Conservation (phyloP, 495 filamentous ascomycete species). For the Emericellopsis terricola region DNA sequence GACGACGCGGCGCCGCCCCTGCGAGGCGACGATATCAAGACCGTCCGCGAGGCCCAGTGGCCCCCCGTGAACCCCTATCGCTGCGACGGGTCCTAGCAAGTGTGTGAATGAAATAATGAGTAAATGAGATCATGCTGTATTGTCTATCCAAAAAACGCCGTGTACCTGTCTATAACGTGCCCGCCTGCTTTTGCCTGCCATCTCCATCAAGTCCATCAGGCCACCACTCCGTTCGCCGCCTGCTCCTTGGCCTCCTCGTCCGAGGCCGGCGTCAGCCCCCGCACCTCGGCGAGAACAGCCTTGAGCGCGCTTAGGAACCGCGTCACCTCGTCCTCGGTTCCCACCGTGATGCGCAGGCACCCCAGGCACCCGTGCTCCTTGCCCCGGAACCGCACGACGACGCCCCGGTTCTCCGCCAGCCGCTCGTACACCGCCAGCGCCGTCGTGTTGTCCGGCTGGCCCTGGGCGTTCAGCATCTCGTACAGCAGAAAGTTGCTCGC, state of each 20-base stretch:
- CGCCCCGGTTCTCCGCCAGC: constrained; percentile 71
- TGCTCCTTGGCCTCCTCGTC: constrained; percentile 16
- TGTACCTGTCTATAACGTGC: background rate
- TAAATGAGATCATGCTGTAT: background rate
- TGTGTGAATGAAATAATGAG: too few relatives aligned
- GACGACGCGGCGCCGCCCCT: constrained; percentile 16
- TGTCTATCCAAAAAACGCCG: background rate
- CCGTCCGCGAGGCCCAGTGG: constrained; percentile 11
- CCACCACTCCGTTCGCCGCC: constrained; percentile 15
- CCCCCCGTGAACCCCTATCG: background rate
- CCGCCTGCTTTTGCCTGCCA: background rate
- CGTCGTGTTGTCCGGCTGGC: constrained; percentile 55
- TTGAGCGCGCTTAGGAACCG: constrained; percentile 53
- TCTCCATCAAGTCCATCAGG: too few relatives aligned
- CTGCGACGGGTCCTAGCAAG: too few relatives aligned
- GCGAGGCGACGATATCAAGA: constrained; percentile 23
- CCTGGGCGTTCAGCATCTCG: constrained; percentile 59
- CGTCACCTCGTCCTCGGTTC: constrained; percentile 71
- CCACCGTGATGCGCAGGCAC: constrained; percentile 81
- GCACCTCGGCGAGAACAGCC: constrained; percentile 38
- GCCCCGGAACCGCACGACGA: constrained; percentile 85
- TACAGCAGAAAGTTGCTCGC: constrained; percentile 82
- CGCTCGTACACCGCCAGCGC: constrained; percentile 66
- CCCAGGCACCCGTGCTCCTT: constrained; percentile 81
- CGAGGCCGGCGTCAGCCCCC: constrained; percentile 8